phyloP scores from a whole-genome alignment of 2,329 filamentous ascomycete species.

The Diplocarpon rosae region DNA sequence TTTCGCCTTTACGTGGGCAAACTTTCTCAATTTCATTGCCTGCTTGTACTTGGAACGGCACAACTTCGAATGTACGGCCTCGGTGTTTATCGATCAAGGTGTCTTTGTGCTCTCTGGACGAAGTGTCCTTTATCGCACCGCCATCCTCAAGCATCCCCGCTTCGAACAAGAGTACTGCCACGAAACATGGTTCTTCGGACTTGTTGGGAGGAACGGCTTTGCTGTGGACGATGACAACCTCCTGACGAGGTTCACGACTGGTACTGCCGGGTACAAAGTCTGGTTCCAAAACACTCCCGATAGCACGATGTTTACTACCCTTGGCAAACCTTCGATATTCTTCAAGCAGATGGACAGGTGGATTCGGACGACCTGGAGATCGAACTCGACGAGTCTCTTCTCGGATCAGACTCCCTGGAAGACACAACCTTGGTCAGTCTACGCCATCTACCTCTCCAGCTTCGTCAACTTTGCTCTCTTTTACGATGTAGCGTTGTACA shows the following conservation, averaged over 20 bases:
- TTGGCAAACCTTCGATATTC: conserved; percentile 41
- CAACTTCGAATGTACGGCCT: conserved; percentile 48
- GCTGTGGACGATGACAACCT: conserved; percentile 52
- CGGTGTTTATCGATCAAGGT: conserved; percentile 45
- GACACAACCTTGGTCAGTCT: conserved; percentile 40
- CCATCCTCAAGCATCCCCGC: conserved; percentile 34
- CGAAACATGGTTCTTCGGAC: conserved; percentile 36
- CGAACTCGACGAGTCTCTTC: conserved; percentile 39
- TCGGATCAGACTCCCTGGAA: conserved; percentile 30
- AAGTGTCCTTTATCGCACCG: conserved; percentile 39
- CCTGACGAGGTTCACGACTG: conserved; percentile 42
- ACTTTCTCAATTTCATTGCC: conserved; percentile 41
- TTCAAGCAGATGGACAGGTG: conserved; percentile 42
- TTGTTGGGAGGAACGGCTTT: conserved; percentile 35
- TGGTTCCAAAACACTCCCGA: conserved; percentile 41
- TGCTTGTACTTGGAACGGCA: conserved; percentile 49
- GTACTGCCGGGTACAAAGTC: conserved; percentile 37
- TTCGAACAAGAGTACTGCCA: conserved; percentile 36
- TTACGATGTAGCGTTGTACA: conserved; percentile 31
- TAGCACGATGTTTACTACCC: conserved; percentile 38
- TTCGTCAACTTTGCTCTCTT: conserved; percentile 45
- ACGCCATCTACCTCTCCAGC: conserved; percentile 43
- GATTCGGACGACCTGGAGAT: conserved; percentile 47
- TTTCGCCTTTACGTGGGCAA: conserved; percentile 5
- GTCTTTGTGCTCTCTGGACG: conserved; percentile 48